Conservation (phyloP, 1,284 basidiomycete genomes). For the Ceratobasidium sp. region DNA sequence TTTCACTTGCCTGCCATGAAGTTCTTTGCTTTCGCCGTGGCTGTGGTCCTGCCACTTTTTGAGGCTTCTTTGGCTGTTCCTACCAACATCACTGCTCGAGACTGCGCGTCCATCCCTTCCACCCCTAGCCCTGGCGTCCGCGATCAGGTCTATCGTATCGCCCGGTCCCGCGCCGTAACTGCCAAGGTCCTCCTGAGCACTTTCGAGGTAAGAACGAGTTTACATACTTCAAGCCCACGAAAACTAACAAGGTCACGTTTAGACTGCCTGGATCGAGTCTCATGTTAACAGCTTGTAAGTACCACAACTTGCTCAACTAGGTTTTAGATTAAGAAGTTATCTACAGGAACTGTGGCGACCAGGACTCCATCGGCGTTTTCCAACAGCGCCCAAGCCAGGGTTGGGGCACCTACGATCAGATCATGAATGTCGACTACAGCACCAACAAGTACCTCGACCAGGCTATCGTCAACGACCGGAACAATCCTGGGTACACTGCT, state of each 20-base stretch:
- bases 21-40: slow-evolving; percentile 26
- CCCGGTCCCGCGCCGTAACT: slow-evolving; percentile 24
- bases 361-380: slow-evolving; percentile 47
- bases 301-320: no score
- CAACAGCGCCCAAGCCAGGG: slow-evolving; percentile 48
- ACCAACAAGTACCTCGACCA: slow-evolving; percentile 42
- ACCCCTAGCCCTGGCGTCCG: slow-evolving; percentile 29
- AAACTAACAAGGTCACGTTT: not conserved
- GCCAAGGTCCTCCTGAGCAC: slow-evolving; percentile 40
- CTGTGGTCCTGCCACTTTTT: slow-evolving; percentile 8
- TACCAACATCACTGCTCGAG: not conserved
- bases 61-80: slow-evolving; percentile 23
- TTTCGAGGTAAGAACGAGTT: slow-evolving; percentile 24
- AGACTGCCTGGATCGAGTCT: slow-evolving; percentile 43
- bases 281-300: slow-evolving; percentile 44
- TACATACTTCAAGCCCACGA: not conserved
- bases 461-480: slow-evolving; percentile 37
- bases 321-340: not conserved
- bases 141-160: slow-evolving; percentile 36
- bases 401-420: slow-evolving; percentile 47
- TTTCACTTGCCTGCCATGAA: slow-evolving; percentile 16
- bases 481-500: slow-evolving; percentile 36
- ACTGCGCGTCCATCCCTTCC: slow-evolving; percentile 33
- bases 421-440: slow-evolving; percentile 46
- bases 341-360: slow-evolving; percentile 44